These are phyloP conservation scores for Dissophora globulifera DNA, from an alignment of 192 early-diverging fungal genomes.

Conservation along the genomic window DNA sequence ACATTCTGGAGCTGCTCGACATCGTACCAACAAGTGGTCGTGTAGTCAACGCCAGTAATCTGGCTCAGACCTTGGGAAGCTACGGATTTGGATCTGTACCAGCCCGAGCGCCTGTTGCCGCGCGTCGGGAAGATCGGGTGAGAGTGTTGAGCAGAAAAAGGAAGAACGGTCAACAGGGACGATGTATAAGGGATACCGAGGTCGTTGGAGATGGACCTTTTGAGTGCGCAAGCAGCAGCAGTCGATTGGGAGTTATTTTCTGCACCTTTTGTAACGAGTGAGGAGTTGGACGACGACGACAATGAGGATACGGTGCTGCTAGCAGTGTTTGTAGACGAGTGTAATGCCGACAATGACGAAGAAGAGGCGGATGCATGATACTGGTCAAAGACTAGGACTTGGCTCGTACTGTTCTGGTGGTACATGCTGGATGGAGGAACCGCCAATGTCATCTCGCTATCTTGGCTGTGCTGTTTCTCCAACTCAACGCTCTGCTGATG, in stretches of 20 bases:
- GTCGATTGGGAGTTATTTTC: too few relatives aligned
- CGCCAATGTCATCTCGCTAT: slow-evolving; percentile 21
- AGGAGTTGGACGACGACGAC: too few relatives aligned
- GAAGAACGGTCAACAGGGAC: slow-evolving; percentile 39
- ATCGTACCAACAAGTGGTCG: slow-evolving; percentile 52
- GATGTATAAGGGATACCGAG: slow-evolving; percentile 37
- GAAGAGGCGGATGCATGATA: not conserved
- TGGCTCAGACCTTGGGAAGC: slow-evolving; percentile 39
- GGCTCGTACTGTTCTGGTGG: slow-evolving; percentile 39
- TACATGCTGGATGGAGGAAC: not conserved
- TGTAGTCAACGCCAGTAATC: slow-evolving; percentile 53
- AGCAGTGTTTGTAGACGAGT: too few relatives aligned
- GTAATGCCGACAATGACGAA: not conserved
- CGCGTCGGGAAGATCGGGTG: slow-evolving; percentile 48
- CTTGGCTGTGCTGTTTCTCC: not conserved
- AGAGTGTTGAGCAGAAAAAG: slow-evolving; percentile 42
- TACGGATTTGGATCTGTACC: slow-evolving; percentile 51
- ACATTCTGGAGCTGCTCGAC: slow-evolving; percentile 50
- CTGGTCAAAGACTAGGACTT: slow-evolving; percentile 41
- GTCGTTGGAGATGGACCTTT: slow-evolving; percentile 24
- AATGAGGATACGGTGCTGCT: too few relatives aligned
- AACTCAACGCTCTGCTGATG: not conserved
- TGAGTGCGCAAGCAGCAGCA: too few relatives aligned
- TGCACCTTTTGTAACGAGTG: too few relatives aligned
- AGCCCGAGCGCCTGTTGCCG: slow-evolving; percentile 38